These are phyloP conservation scores for Niebla homalea DNA, from an alignment of 495 filamentous ascomycete genomes.

Conservation along the genomic window DNA sequence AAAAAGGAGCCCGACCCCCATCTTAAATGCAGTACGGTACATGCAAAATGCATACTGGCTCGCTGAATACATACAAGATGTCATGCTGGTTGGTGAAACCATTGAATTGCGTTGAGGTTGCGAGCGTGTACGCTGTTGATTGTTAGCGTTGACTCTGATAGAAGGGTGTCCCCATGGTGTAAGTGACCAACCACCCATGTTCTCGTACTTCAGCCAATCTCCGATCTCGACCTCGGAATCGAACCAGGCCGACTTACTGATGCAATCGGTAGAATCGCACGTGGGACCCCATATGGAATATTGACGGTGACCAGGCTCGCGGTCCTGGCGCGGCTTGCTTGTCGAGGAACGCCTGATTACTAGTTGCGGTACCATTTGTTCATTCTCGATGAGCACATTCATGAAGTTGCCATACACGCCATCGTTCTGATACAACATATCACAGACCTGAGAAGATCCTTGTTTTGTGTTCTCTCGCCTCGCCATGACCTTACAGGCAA, in stretches of 20 bases:
- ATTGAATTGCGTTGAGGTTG: constrained; percentile 22
- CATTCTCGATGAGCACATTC: constrained; percentile 21
- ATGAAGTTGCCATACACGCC: constrained; percentile 26
- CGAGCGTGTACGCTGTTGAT: constrained; percentile 21
- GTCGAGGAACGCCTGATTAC: too few relatives aligned
- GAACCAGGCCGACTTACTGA: constrained; percentile 12
- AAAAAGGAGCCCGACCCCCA: too few relatives aligned
- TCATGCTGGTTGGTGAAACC: too few relatives aligned
- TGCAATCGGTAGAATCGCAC: constrained; percentile 23
- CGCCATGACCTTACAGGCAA: constrained; percentile 21
- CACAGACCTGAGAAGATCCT: too few relatives aligned
- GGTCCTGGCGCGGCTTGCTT: too few relatives aligned
- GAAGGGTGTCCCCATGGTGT: too few relatives aligned
- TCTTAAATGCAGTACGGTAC: too few relatives aligned
- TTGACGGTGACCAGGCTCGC: background rate
- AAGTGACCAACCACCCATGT: too few relatives aligned
- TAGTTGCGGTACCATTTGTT: background rate
- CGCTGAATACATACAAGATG: too few relatives aligned
- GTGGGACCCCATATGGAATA: constrained; percentile 29
- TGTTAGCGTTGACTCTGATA: too few relatives aligned
- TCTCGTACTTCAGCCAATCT: constrained; percentile 24
- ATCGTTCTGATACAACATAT: constrained; percentile 28
- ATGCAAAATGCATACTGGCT: too few relatives aligned
- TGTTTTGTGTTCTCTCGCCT: too few relatives aligned
- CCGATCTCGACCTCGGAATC: constrained; percentile 19